phyloP scores from a whole-genome alignment of 108 stramenopile genomes.

The Nannochloropsis gaditana region DNA sequence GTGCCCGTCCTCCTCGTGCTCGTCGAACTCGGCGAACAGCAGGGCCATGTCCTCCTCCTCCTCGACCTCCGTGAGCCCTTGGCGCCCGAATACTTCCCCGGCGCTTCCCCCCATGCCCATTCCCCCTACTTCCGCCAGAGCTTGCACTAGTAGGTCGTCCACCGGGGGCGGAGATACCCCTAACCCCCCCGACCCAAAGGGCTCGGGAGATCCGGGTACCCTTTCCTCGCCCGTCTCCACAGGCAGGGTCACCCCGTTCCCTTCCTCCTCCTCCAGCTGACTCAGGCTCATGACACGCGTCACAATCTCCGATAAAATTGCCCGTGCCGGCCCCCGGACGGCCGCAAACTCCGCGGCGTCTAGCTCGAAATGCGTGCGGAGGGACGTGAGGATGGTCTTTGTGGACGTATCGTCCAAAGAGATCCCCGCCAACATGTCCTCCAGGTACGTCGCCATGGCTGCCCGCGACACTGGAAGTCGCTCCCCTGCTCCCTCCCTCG shows the following conservation, averaged over 20 bases:
- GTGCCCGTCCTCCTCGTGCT: not conserved
- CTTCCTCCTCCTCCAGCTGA: conserved; percentile 8
- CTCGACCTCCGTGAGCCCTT: not conserved
- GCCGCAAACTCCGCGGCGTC: not conserved
- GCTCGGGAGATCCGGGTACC: not conserved
- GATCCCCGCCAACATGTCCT: not conserved
- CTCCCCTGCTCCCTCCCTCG: not conserved
- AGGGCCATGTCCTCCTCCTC: not conserved
- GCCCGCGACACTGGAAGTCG: not conserved
- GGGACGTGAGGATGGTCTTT: not conserved
- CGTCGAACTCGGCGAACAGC: not conserved
- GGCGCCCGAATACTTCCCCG: not conserved
- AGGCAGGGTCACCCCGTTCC: not conserved
- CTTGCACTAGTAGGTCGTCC: not conserved
- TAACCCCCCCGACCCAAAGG: not conserved
- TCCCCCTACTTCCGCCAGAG: not conserved
- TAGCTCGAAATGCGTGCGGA: not conserved
- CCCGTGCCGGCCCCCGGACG: not conserved
- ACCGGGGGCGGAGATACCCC: not conserved
- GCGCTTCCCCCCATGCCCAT: not conserved
- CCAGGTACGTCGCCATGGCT: not conserved
- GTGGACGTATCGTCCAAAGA: not conserved
- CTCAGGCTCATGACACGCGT: not conserved
- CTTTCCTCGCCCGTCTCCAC: not conserved
- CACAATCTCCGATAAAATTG: not conserved